Percentiles rank a stretch among this genome's conserved stretches.
These are phyloP conservation scores for Tetrahymena thermophila DNA, from an alignment of 73 alveolate genomes.

Conservation along the genomic window DNA sequence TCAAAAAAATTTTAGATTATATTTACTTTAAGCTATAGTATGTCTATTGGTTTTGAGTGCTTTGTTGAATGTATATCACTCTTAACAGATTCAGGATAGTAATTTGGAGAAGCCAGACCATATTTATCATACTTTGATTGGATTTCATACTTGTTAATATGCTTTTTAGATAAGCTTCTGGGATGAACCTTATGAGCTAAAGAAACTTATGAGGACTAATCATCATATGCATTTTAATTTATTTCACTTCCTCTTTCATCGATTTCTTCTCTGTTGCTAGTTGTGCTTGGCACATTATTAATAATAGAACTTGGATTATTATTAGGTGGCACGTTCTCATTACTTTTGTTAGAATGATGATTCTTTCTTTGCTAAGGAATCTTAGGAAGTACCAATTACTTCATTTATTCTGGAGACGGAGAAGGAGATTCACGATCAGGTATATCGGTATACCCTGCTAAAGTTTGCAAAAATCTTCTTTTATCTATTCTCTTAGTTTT, in stretches of 20 bases:
- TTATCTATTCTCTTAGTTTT: slow-evolving; percentile 30
- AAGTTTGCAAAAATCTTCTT: slow-evolving; percentile 16
- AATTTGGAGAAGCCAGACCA: neutral
- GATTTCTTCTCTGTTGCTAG: neutral
- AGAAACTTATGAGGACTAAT: neutral
- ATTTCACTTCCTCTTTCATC: neutral
- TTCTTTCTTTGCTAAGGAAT: neutral
- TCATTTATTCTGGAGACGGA: neutral
- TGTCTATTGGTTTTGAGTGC: neutral
- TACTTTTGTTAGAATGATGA: neutral
- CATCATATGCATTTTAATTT: neutral
- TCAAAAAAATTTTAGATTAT: neutral
- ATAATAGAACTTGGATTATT: neutral
- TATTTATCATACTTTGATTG: neutral
- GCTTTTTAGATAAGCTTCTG: neutral
- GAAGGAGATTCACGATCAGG: slow-evolving; percentile 1
- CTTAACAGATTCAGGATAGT: neutral
- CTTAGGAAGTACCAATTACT: neutral
- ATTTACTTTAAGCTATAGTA: neutral
- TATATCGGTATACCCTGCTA: slow-evolving; percentile 19
- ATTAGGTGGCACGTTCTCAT: neutral
- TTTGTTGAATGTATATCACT: neutral
- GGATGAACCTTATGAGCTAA: neutral
- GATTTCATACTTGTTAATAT: neutral
- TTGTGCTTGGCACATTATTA: neutral